A percentile compares a stretch with the other conserved stretches of the same genome.
Evolutionary conservation across 495 filamentous ascomycete genomes (phyloP).

Genomic region (Aspergillus ellipticus): DNA sequence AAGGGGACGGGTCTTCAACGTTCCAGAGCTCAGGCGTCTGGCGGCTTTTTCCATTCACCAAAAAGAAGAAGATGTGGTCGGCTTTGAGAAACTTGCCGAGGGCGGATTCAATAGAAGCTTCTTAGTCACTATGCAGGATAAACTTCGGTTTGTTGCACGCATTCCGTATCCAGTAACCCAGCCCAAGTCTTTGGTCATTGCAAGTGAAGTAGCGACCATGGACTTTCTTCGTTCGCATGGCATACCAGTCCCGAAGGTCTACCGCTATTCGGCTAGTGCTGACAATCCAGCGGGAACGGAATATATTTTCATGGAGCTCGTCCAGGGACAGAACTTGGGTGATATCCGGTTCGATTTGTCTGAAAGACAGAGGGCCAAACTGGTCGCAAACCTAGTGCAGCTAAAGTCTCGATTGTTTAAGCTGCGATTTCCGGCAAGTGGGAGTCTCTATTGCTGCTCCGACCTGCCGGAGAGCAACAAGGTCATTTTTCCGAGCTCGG

Average conservation of each 20-base stretch:
- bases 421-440: slow-evolving; percentile 29
- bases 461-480: neutral
- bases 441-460: slow-evolving; percentile 30
- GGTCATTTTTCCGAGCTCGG: neutral
- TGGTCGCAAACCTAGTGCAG: slow-evolving; percentile 31
- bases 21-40: neutral
- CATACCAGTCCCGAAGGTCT: slow-evolving; percentile 23
- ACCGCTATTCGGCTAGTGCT: slow-evolving; percentile 17
- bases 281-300: slow-evolving; percentile 25
- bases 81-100: slow-evolving; percentile 26
- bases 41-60: neutral
- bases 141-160: slow-evolving; percentile 22
- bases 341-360: slow-evolving; percentile 25
- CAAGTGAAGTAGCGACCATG: slow-evolving; percentile 40
- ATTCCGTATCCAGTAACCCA: slow-evolving; percentile 24
- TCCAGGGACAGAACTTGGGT: slow-evolving; percentile 20
- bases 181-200: slow-evolving; percentile 26
- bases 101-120: slow-evolving; percentile 34
- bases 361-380: slow-evolving; percentile 21
- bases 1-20: neutral
- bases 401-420: slow-evolving; percentile 29
- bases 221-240: slow-evolving; percentile 22
- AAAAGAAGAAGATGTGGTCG: neutral
- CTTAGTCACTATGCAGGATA: slow-evolving; percentile 22
- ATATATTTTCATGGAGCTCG: slow-evolving; percentile 26